phyloP scores from a whole-genome alignment of 2,329 filamentous ascomycete species.

The Clarireedia homoeocarpa region DNA sequence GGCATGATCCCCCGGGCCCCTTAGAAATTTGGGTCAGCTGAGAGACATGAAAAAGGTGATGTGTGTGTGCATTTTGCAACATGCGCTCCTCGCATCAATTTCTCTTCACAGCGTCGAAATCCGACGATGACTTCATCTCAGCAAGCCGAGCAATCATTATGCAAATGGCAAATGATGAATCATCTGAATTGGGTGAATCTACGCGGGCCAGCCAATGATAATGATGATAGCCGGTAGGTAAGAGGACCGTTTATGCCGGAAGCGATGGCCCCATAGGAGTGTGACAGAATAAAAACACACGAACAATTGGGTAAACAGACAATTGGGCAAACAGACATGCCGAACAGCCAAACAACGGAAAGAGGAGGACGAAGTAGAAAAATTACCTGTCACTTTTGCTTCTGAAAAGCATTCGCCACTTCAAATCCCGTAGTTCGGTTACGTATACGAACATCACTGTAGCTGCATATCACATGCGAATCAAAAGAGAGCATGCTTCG shows the following conservation, averaged over 20 bases:
- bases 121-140: conserved; percentile 8
- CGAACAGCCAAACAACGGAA: neutral
- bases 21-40: conserved; percentile 6
- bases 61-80: conserved; percentile 2
- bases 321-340: neutral
- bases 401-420: neutral
- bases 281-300: neutral
- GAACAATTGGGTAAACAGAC: neutral
- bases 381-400: neutral
- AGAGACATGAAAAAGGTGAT: conserved; percentile 6
- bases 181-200: neutral
- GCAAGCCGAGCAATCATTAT: neutral
- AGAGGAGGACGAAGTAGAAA: neutral
- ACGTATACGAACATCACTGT: neutral
- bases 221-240: neutral
- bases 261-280: no score
- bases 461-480: neutral
- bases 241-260: neutral
- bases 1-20: neutral
- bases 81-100: neutral
- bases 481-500: neutral
- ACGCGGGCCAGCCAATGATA: conserved; percentile 1
- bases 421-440: neutral
- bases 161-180: neutral
- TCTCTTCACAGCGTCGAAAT: conserved; percentile 3